Percentiles rank a stretch among this genome's conserved stretches.
Evolutionary conservation across 2,329 filamentous ascomycete species (phyloP).

Genomic region (Septoria petroselini): DNA sequence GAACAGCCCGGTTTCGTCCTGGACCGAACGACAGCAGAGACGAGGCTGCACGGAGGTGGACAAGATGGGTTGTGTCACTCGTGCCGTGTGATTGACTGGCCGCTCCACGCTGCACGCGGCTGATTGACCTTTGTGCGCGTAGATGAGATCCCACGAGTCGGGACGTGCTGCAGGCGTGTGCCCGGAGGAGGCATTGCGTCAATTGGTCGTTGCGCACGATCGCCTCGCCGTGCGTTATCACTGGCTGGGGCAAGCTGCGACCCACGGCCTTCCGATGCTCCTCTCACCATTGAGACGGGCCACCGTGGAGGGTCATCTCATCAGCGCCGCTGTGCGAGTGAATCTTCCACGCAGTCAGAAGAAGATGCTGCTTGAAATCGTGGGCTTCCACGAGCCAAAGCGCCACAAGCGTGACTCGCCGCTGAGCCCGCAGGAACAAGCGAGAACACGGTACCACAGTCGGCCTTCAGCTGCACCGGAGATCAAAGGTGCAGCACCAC

Average conservation of each 20-base stretch:
- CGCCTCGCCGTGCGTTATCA: slow-evolving; percentile 3
- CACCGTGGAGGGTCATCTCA: neutral
- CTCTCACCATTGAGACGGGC: no score
- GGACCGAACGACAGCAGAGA: neutral
- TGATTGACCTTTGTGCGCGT: no score
- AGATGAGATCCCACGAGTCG: no score
- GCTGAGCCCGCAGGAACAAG: slow-evolving; percentile 17
- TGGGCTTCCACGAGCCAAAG: slow-evolving; percentile 17
- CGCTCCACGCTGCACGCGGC: neutral
- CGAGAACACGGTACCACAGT: slow-evolving; percentile 16
- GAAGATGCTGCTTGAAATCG: slow-evolving; percentile 1
- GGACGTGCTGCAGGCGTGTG: no score
- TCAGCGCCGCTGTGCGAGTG: slow-evolving; percentile 3
- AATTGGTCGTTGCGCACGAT: no score
- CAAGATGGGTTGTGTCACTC: neutral
- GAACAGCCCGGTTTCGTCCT: slow-evolving; percentile 3
- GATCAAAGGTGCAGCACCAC: neutral
- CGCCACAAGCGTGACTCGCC: slow-evolving; percentile 16
- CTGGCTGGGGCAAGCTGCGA: neutral
- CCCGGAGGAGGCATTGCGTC: no score
- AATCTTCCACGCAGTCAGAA: slow-evolving; percentile 7
- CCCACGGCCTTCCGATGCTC: no score
- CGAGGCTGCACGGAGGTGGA: neutral
- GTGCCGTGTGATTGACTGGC: neutral
- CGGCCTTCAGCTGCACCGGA: neutral